A percentile compares a stretch with the other conserved stretches of the same genome.
Conservation (phyloP, 345 rosid species). For the Eucalyptus rudis region DNA sequence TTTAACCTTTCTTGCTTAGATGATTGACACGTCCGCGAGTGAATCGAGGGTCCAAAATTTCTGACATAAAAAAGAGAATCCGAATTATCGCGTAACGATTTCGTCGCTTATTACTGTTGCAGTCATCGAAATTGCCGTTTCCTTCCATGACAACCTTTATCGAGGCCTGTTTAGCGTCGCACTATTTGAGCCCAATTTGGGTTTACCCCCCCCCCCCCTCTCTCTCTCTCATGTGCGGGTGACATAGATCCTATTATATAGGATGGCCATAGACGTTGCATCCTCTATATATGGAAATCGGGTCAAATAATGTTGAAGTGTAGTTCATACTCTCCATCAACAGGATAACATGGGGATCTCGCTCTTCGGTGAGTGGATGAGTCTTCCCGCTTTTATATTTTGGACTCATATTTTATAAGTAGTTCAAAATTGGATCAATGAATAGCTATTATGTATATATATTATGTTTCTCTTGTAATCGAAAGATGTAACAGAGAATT, state of each 20-base stretch:
- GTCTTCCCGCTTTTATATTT: too few species aligned
- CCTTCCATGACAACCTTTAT: background rate
- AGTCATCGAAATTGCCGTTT: accelerated
- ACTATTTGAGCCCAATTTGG: background rate
- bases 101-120: accelerated
- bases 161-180: accelerated
- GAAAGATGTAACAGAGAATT: accelerated
- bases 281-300: background rate
- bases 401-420: too few species aligned
- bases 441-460: background rate
- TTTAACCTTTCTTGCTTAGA: background rate
- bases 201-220: background rate
- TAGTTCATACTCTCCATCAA: too few species aligned
- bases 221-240: background rate
- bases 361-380: too few species aligned
- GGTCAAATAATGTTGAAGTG: background rate
- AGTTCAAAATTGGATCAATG: accelerated
- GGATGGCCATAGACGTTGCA: background rate
- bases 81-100: accelerated
- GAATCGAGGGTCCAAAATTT: background rate
- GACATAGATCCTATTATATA: background rate
- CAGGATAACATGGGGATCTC: accelerated
- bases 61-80: too few species aligned
- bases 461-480: too few species aligned
- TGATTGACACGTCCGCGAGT: background rate